Conservation (phyloP, 345 rosid genomes). For the Populus davidiana region DNA sequence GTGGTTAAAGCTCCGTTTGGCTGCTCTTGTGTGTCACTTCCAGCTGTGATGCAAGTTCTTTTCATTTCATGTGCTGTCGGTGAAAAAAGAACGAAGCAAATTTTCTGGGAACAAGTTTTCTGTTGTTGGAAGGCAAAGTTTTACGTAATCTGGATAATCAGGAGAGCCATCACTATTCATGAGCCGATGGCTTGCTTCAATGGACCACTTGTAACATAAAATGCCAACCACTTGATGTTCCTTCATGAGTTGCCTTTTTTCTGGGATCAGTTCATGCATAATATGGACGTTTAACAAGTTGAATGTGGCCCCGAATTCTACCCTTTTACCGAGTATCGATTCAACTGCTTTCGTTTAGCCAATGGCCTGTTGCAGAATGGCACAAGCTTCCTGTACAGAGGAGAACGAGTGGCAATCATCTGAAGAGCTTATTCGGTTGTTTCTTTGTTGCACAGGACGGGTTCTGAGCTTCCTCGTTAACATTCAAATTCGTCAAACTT, state of each 20-base stretch:
- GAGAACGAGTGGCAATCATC: not conserved
- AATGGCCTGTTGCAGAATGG: not conserved
- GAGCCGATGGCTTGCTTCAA: conserved; percentile 1
- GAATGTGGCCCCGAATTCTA: conserved; percentile 11
- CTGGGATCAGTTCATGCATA: conserved; percentile 14
- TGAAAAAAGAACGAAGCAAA: not conserved
- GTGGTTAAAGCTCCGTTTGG: conserved; percentile 1
- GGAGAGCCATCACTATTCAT: not conserved
- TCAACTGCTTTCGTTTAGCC: not conserved
- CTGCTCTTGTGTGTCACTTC: not conserved
- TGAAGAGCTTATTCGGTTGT: not conserved
- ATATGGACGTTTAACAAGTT: conserved; percentile 6
- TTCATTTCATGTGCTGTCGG: not conserved
- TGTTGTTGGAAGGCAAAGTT: not conserved
- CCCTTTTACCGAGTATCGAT: not conserved
- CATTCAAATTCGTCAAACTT: not conserved
- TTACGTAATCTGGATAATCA: not conserved
- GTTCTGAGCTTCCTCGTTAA: not conserved
- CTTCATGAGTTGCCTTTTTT: not conserved
- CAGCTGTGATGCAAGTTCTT: not conserved
- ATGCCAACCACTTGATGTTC: conserved; percentile 1
- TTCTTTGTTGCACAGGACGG: not conserved
- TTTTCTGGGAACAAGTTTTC: not conserved
- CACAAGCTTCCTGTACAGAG: not conserved
- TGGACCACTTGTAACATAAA: conserved; percentile 3